These are phyloP conservation scores for Erysimum cheiri DNA, from an alignment of 441 rosid genomes.

Conservation along the genomic window DNA sequence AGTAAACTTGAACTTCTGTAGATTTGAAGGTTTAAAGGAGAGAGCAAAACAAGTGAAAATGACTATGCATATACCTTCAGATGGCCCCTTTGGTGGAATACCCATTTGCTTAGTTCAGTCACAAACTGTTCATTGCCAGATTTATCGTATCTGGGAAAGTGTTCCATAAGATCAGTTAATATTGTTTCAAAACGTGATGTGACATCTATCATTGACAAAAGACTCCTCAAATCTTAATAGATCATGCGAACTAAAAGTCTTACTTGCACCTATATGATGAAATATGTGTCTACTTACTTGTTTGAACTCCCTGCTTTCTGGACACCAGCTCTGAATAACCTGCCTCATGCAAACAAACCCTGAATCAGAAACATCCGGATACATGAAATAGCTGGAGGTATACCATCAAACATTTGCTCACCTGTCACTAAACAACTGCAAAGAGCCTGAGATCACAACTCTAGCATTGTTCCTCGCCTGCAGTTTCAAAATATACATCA, in stretches of 20 bases:
- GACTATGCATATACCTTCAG: conserved; percentile 63
- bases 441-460: conserved; percentile 71
- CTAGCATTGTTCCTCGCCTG: conserved; percentile 96
- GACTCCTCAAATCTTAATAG: conserved; percentile 17
- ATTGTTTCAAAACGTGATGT: conserved; percentile 5
- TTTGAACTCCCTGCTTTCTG: conserved; percentile 68
- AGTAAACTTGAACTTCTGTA: conserved; percentile 9
- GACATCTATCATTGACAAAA: neutral
- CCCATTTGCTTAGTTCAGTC: conserved; percentile 90
- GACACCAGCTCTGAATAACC: conserved; percentile 71
- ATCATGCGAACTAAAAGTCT: neutral
- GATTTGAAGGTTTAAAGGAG: neutral
- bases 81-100: conserved; percentile 91
- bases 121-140: conserved; percentile 85
- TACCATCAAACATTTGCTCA: conserved; percentile 41
- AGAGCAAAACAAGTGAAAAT: conserved; percentile 24
- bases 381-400: conserved; percentile 19
- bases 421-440: conserved; percentile 78
- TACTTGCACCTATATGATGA: conserved; percentile 4
- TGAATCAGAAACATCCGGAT: conserved; percentile 37
- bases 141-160: conserved; percentile 62
- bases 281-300: conserved; percentile 52
- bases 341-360: conserved; percentile 45
- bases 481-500: conserved; percentile 38
- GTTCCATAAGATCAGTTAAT: conserved; percentile 33